Evolutionary conservation across 2,329 filamentous ascomycete species (phyloP), one percentile per base, ranked within the genome.

Genomic region (Cordyceps cicadae): DNA sequence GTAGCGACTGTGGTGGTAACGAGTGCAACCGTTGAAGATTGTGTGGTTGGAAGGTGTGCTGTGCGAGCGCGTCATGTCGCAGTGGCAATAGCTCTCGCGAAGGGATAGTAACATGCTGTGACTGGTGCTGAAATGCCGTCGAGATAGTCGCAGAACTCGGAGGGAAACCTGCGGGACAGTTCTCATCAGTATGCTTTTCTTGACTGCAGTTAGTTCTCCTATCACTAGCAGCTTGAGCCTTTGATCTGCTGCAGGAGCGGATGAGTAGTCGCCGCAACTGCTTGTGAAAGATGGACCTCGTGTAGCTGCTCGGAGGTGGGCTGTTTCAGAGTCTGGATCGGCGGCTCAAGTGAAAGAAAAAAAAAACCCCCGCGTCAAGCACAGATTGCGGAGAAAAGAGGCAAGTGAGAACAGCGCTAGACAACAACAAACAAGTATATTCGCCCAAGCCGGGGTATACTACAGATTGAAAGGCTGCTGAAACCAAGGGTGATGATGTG

Each of bases 401-500:
- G 19, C 45, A 57, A 57, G 45, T 39, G 54, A 49, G 14, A 57
- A 57, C 45, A 39, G 29, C 45, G 54, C 54, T 49, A 50, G 29
- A 57, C 43, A 48, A 24, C 43, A 48, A 24, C 21, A 15, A 9
- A 14, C 32, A 32, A 32, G 32, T 19, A 5, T 11, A 19, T 11
- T 57, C 6, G 21, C 12, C 37, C 49, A 15, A 17, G 39, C 39
- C 6, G n/a, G 39, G 15, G 15, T 17, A 37, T 37, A 14, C 3
- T 37, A 37, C 14, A 37, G 2, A 43, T 43, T n/a, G 12, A 43
- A 43, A 43, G 34, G 34, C 6, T 43, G 15, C 39, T 17, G 15
- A 5, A 26, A 15, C 14, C 24, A n/a, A 0, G 15, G 11, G 12
- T 24, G 50, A 21, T 12, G 32, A 15, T 24, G n/a, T 17, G n/a